Base-by-base conservation (phyloP, 768 basidiomycete species). In the Phlebiopsis gigantea region DNA sequence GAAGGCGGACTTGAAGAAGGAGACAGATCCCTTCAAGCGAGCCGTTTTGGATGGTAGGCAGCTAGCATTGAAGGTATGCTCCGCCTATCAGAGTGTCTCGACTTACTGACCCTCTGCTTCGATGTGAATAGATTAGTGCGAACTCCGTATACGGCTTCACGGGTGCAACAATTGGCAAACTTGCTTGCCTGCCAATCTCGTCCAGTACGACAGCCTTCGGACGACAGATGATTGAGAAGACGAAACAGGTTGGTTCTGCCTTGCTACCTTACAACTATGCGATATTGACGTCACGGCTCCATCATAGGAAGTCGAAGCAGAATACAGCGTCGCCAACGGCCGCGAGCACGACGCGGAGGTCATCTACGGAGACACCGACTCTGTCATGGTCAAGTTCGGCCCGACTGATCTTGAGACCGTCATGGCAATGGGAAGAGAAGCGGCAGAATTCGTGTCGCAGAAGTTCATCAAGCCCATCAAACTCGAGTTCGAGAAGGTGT, bases 131-230 rank as follows among this genome's bases (percentile, higher is more conserved):
- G 95, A 92, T 99, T 70, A 93, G 90, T 68, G 97, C 97, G 25
- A 99, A 98, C 72, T 99, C 97, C 1, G 96, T 99, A 25, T 99
- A 99, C 63, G 97, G 97, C 25, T 98, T 99, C 69, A 98, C 97
- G 5, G 97, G 97, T 39, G 97, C 97, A 0, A 98, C 97, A 0
- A 80, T 98, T 61, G 97, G 97, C 55, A 98, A 98, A 71, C 75
- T 99, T 15, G 94, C 97, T 4, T 99, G 97, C 76, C 77, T 98
- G 42, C 75, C 93, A 9, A 99, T 99, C 60, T 98, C 97, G 14
- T 98, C 95, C 1, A 94, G 92, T 73, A 83, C 85, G 42, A 99
- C 97, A 1, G 83, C 97, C 0, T 99, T 97, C 70, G 97, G 97
- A 64, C 92, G 97, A 57, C 89, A 97, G 70, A 99, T 99, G 97